Percentiles rank a stretch among this genome's conserved stretches.
Evolutionary conservation across 140 eudicot genomes (phyloP).

Genomic region (Erigeron philadelphicus): DNA sequence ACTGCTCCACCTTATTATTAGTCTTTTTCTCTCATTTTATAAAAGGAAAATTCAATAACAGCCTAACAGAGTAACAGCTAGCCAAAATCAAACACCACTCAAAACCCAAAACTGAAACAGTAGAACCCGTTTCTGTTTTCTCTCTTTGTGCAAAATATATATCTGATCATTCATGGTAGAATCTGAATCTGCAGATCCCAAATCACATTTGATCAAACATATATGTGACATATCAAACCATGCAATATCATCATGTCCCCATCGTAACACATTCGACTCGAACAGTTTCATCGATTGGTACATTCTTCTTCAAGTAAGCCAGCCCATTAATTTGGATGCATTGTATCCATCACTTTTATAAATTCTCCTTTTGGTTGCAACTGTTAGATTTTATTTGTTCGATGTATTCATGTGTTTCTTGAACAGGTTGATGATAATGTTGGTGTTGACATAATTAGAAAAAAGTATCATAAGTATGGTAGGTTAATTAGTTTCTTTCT

Average conservation of each 20-base stretch:
- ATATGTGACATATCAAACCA: conserved; percentile 49
- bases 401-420: conserved; percentile 15
- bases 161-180: neutral
- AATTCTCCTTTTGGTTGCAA: neutral
- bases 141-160: neutral
- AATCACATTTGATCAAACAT: conserved; percentile 44
- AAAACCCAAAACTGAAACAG: conserved; percentile 24
- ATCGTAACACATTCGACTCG: conserved; percentile 28
- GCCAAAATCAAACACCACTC: neutral
- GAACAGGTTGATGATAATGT: conserved; percentile 63
- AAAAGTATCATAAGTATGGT: conserved; percentile 71
- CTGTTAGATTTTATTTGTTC: neutral
- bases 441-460: conserved; percentile 46
- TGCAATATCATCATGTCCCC: conserved; percentile 39
- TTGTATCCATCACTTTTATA: neutral
- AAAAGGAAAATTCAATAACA: neutral
- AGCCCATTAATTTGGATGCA: neutral
- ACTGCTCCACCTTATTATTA: conserved; percentile 44
- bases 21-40: neutral
- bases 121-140: neutral
- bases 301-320: conserved; percentile 58
- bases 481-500: neutral
- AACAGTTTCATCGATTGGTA: conserved; percentile 63
- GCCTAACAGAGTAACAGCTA: neutral
- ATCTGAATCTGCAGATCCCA: conserved; percentile 27